Evolutionary conservation across 2,329 filamentous ascomycete genomes (phyloP).

Genomic region (Venturia oleaginea): DNA sequence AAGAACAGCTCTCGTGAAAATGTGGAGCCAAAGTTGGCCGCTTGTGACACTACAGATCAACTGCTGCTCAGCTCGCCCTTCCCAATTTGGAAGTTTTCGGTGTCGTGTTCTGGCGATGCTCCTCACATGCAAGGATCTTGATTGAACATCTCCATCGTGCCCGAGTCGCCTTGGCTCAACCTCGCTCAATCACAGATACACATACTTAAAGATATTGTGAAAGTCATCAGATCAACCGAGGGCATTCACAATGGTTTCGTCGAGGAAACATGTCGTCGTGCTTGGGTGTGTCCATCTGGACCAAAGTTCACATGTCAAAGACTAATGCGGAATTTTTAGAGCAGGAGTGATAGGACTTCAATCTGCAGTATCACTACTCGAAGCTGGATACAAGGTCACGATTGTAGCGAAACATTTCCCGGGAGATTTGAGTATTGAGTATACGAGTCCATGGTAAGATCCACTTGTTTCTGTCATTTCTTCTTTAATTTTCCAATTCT

Average conservation of each 20-base stretch:
- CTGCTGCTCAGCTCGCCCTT: too few relatives aligned
- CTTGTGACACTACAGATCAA: too few relatives aligned
- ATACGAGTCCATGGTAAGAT: slow-evolving; percentile 36
- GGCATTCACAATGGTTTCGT: neutral
- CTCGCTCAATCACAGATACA: neutral
- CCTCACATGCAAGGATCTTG: neutral
- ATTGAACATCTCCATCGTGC: neutral
- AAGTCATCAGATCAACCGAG: too few relatives aligned
- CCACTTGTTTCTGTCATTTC: too few relatives aligned
- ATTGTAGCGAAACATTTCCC: slow-evolving; percentile 36
- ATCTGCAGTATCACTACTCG: slow-evolving; percentile 34
- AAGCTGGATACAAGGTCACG: slow-evolving; percentile 32
- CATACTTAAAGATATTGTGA: too few relatives aligned
- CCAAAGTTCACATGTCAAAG: neutral
- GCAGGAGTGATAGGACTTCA: slow-evolving; percentile 40
- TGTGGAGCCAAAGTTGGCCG: too few relatives aligned
- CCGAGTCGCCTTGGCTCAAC: neutral
- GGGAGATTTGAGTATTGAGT: slow-evolving; percentile 32
- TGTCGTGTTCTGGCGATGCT: neutral
- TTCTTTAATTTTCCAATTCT: too few relatives aligned
- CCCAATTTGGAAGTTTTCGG: neutral
- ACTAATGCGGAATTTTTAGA: slow-evolving; percentile 19
- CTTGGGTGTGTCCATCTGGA: slow-evolving; percentile 4
- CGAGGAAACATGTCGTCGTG: slow-evolving; percentile 8
- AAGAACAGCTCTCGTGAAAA: too few relatives aligned